A percentile compares a stretch with the other conserved stretches of the same genome.
Evolutionary conservation across 495 filamentous ascomycete species (phyloP).

Genomic region (Daldinia grandis): DNA sequence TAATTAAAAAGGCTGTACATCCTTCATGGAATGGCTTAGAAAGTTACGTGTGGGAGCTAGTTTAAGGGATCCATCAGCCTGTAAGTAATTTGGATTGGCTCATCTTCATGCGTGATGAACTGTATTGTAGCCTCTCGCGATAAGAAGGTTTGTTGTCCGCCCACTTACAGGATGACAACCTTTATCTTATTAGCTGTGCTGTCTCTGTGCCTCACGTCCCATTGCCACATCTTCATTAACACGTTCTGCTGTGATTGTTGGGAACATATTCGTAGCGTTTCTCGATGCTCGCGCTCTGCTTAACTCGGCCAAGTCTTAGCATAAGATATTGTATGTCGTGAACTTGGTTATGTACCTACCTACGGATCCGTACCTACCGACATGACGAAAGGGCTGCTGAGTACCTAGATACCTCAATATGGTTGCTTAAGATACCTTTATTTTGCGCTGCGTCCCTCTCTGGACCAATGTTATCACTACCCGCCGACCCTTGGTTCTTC

Average conservation of each 20-base stretch:
- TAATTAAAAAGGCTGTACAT: constrained; percentile 34
- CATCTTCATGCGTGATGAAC: constrained; percentile 53
- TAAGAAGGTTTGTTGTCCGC: constrained; percentile 11
- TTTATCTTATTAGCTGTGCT: constrained; percentile 4
- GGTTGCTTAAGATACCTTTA: constrained; percentile 12
- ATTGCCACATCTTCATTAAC: background rate
- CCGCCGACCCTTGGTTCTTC: constrained; percentile 32
- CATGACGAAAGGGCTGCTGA: constrained; percentile 7
- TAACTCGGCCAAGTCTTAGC: background rate
- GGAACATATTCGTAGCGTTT: background rate
- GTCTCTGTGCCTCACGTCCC: background rate
- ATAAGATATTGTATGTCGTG: constrained; percentile 3
- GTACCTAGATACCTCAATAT: constrained; percentile 23
- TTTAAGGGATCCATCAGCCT: constrained; percentile 24
- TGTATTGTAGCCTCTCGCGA: constrained; percentile 46
- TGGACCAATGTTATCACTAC: constrained; percentile 23
- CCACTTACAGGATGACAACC: constrained; percentile 13
- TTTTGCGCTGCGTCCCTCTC: constrained; percentile 21
- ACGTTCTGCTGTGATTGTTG: background rate
- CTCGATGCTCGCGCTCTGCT: background rate
- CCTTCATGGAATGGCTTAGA: constrained; percentile 27
- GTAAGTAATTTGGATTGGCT: constrained; percentile 38
- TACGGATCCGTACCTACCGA: background rate
- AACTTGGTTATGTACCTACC: constrained; percentile 7
- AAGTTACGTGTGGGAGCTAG: constrained; percentile 18